Evolutionary conservation across 2,329 filamentous ascomycete genomes (phyloP), one percentile per base, ranked within the genome.

Genomic region (Monosporascus sp.): DNA sequence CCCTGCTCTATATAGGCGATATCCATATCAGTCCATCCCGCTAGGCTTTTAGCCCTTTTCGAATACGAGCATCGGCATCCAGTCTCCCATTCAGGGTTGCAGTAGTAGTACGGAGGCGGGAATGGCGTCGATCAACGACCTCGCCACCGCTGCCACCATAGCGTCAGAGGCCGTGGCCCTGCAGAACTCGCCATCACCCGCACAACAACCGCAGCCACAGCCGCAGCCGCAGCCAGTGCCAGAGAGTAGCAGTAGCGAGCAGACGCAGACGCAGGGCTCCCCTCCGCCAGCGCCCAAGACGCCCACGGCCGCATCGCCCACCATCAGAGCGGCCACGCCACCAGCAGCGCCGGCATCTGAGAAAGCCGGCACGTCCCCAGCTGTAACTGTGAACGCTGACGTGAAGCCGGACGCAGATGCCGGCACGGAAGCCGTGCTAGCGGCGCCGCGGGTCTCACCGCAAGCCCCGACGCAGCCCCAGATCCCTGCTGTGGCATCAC

Each of bases 41-140:
- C 28, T 9, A 9, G 9, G 28, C 28, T 31, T 31, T 31, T 31
- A 31, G 28, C 28, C 9, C 9, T 9, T 31, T 11, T 31, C 9
- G 28, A 31, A 11, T 31, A 31, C 28, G 28, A 9, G 9, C 28
- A 31, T 31, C 28, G 28, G 28, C 28, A 31, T 31, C 28, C 28
- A 5, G 28, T 37, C 48, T 49, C 48, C 20, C n/a, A 26, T 38
- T 37, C 9, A 17, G 5, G 14, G n/a, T 47, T 37, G 20, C 17
- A 28, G 9, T 22, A 31, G 28, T 31, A 11, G 28, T 11, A 31
- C 9, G 9, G 9, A 5, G 28, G 9, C 9, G 38, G 20, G 17
- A 35, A 69, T 78, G 75, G 68, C 74, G 37, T 79, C 77, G 7
- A 78, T 78, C 55, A 78, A 77, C 59, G 76, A 79, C 53, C 70